Percentiles rank a stretch among this genome's conserved stretches.
These are phyloP conservation scores for Gorgonomyces haynaldii DNA, from an alignment of 192 early-diverging fungal genomes.

Conservation along the genomic window DNA sequence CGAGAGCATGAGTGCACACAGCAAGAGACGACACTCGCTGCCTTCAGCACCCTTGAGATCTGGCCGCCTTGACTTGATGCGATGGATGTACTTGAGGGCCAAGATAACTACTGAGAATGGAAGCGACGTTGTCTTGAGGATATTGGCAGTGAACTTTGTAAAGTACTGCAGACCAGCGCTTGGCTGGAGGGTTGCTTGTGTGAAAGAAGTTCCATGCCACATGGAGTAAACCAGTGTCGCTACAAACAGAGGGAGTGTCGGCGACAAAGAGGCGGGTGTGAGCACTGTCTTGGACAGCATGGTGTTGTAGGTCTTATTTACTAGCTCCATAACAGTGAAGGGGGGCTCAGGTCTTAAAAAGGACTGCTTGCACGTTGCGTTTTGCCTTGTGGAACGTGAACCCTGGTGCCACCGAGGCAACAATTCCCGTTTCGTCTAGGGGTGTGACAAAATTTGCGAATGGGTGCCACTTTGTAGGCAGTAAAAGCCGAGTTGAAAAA, in stretches of 20 bases:
- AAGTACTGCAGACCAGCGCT: slow-evolving; percentile 19
- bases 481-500: no score
- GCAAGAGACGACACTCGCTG: slow-evolving; percentile 71
- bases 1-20: slow-evolving; percentile 72
- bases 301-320: no score
- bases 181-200: slow-evolving; percentile 1
- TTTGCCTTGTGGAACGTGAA: no score
- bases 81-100: slow-evolving; percentile 52
- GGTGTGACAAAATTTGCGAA: no score
- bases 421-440: no score
- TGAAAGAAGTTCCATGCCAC: slow-evolving; percentile 12
- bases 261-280: slow-evolving; percentile 2
- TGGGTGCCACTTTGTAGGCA: no score
- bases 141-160: slow-evolving; percentile 34
- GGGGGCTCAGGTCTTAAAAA: no score
- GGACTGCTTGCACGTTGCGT: no score
- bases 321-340: no score
- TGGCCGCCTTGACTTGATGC: slow-evolving; percentile 42
- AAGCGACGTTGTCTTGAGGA: slow-evolving; percentile 49
- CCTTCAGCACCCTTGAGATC: slow-evolving; percentile 50
- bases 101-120: slow-evolving; percentile 51
- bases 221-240: slow-evolving; percentile 12
- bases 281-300: slow-evolving; percentile 6
- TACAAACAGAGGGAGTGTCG: slow-evolving; percentile 13
- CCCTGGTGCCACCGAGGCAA: no score